These are phyloP conservation scores for Ganoderma multipileum DNA, from an alignment of 1,284 basidiomycete species.

Conservation along the genomic window DNA sequence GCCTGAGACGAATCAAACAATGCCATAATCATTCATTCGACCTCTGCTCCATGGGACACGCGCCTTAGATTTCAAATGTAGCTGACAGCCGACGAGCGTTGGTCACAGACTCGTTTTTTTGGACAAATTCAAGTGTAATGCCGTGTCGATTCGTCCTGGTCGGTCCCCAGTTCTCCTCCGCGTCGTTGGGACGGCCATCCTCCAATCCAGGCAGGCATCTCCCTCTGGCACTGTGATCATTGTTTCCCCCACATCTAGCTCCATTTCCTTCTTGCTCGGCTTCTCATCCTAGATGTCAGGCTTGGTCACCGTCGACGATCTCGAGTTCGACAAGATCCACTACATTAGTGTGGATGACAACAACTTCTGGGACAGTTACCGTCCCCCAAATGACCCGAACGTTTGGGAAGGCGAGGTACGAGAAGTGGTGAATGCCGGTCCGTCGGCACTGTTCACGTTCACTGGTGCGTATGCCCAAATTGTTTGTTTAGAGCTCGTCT, in stretches of 20 bases:
- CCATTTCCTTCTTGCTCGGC: not conserved
- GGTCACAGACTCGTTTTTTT: not conserved
- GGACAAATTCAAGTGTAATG: not conserved
- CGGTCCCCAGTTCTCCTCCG: not conserved
- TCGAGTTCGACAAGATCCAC: slow-evolving; percentile 1
- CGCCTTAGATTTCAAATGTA: not conserved
- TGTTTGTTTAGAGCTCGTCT: not conserved
- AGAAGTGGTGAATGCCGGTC: slow-evolving; percentile 2
- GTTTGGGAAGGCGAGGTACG: slow-evolving; percentile 8
- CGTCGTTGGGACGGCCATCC: not conserved
- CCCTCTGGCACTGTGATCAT: not conserved
- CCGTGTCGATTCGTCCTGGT: not conserved
- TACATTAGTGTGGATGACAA: not conserved
- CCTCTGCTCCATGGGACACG: not conserved
- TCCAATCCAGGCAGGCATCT: not conserved
- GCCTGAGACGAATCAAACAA: not conserved
- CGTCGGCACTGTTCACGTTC: slow-evolving; percentile 15
- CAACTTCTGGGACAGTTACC: not conserved
- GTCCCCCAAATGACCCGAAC: slow-evolving; percentile 8
- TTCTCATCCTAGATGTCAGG: slow-evolving; percentile 1
- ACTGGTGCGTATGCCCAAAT: slow-evolving; percentile 13
- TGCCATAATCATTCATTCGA: not conserved
- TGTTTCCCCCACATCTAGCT: not conserved
- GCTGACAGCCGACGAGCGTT: not conserved
- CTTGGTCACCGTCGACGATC: slow-evolving; percentile 8